These are phyloP conservation scores for Malbranchea cinnamomea DNA, from an alignment of 2,329 filamentous ascomycete species.

Conservation along the genomic window DNA sequence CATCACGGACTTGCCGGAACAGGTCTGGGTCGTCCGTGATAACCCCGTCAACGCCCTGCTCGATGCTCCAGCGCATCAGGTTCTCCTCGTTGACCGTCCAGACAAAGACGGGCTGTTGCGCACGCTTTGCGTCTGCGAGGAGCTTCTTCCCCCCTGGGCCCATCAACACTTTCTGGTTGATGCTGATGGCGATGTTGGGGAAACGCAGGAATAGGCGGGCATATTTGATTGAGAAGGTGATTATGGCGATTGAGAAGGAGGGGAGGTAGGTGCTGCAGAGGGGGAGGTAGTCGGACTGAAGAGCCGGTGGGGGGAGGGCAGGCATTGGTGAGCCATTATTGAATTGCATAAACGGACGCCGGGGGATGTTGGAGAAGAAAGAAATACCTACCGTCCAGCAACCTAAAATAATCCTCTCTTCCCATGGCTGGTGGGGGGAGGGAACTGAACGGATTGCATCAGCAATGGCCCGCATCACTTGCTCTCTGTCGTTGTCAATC, in stretches of 20 bases:
- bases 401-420: slow-evolving; percentile 58
- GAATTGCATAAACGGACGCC: slow-evolving; percentile 3
- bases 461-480: slow-evolving; percentile 56
- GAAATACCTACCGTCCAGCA: slow-evolving; percentile 52
- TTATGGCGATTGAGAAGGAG: slow-evolving; percentile 23
- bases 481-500: slow-evolving; percentile 35
- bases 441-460: slow-evolving; percentile 43
- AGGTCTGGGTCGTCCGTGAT: slow-evolving; percentile 64
- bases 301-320: slow-evolving; percentile 5
- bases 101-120: slow-evolving; percentile 48
- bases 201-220: slow-evolving; percentile 54
- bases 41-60: slow-evolving; percentile 55
- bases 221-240: slow-evolving; percentile 36
- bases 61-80: slow-evolving; percentile 70
- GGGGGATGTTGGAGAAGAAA: neutral
- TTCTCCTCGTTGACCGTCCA: slow-evolving; percentile 78
- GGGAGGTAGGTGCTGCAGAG: slow-evolving; percentile 41
- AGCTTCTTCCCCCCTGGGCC: slow-evolving; percentile 54
- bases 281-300: slow-evolving; percentile 50
- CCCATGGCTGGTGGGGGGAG: slow-evolving; percentile 45
- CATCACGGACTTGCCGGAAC: slow-evolving; percentile 3
- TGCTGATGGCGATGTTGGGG: slow-evolving; percentile 62
- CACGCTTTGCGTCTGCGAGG: slow-evolving; percentile 42
- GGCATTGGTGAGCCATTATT: neutral
- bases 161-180: slow-evolving; percentile 54